Percentiles rank a stretch among this genome's conserved stretches.
Evolutionary conservation across 345 rosid species (phyloP).

Genomic region (Bruguiera parviflora): DNA sequence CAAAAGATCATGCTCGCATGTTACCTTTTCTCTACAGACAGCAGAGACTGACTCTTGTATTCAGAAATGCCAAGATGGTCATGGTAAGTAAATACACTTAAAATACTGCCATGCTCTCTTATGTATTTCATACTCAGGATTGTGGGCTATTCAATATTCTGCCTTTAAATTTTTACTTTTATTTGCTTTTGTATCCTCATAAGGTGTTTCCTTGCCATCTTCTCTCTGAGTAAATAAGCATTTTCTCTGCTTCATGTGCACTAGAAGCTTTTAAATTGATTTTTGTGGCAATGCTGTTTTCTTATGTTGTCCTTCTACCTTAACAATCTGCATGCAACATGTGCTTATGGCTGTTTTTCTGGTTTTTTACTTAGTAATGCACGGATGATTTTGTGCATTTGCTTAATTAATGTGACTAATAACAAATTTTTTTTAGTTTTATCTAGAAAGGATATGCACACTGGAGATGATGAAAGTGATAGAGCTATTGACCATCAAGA

Average conservation of each 20-base stretch:
- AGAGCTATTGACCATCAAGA: conserved; percentile 15
- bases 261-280: neutral
- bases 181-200: neutral
- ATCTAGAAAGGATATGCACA: conserved; percentile 17
- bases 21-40: conserved; percentile 29
- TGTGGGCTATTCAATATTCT: neutral
- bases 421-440: conserved; percentile 20
- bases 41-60: conserved; percentile 28
- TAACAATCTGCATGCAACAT: neutral
- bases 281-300: neutral
- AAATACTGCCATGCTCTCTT: neutral
- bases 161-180: neutral
- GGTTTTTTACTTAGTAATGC: conserved; percentile 1
- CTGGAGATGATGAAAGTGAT: conserved; percentile 14
- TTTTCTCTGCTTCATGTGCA: neutral
- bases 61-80: conserved; percentile 32
- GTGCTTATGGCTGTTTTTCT: neutral
- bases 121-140: neutral
- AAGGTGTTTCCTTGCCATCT: neutral
- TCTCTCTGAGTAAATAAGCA: neutral
- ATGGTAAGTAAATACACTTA: conserved; percentile 27
- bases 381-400: neutral
- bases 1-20: conserved; percentile 41
- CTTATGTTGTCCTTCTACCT: neutral
- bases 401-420: conserved; percentile 6